Evolutionary conservation across 306 rosid species (phyloP).

Genomic region (Gynostemma pentaphyllum): DNA sequence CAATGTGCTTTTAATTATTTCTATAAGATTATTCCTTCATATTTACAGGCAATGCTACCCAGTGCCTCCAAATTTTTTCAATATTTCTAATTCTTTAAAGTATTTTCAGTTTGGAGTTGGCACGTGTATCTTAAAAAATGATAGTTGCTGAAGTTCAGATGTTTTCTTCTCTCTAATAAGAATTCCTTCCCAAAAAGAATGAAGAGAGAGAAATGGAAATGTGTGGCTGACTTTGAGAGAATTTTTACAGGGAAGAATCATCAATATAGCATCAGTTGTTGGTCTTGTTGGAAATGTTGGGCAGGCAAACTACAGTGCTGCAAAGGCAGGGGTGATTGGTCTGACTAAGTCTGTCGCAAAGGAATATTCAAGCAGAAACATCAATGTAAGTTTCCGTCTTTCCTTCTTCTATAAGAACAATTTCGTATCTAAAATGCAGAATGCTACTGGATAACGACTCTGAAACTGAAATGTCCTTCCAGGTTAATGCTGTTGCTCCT

Average conservation of each 20-base stretch:
- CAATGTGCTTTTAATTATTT: background rate
- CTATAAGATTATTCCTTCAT: background rate
- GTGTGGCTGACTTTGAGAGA: background rate
- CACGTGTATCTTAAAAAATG: background rate
- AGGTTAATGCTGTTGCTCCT: slow-evolving; percentile 98
- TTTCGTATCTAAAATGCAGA: background rate
- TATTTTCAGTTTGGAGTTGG: background rate
- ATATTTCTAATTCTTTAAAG: background rate
- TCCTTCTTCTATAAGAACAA: background rate
- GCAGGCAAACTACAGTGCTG: slow-evolving; percentile 98
- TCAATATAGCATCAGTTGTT: slow-evolving; percentile 91
- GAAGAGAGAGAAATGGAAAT: background rate
- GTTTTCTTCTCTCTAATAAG: background rate
- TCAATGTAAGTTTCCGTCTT: slow-evolving; percentile 39
- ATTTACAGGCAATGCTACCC: background rate
- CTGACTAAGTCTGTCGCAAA: slow-evolving; percentile 79
- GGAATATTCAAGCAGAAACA: slow-evolving; percentile 83
- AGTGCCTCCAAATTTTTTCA: background rate
- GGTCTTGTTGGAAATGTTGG: slow-evolving; percentile 89
- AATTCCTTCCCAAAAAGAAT: background rate
- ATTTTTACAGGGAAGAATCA: slow-evolving; percentile 74
- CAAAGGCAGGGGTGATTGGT: slow-evolving; percentile 98
- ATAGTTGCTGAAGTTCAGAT: background rate
- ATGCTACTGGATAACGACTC: slow-evolving; percentile 11
- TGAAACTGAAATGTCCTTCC: slow-evolving; percentile 14